Evolutionary conservation across 2,329 filamentous ascomycete species (phyloP), one percentile per base, ranked within the genome.

Genomic region (Phaeoacremonium minimum): DNA sequence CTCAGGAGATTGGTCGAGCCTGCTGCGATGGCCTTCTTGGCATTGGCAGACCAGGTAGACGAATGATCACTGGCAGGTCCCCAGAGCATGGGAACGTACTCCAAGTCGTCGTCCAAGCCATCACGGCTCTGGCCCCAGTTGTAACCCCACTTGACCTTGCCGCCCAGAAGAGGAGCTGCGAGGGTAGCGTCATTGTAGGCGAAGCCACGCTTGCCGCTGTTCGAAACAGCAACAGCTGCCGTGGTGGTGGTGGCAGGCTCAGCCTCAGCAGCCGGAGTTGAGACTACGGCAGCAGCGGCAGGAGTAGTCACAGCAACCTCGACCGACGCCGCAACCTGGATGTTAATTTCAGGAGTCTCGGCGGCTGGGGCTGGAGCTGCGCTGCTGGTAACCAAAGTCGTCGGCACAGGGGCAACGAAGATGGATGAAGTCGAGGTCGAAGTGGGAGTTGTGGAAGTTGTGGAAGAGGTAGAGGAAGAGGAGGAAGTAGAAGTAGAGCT

Each of bases 1-100:
- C 71, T 70, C 52, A 86, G 70, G 37, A 86, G 57, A 48, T 71
- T 66, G 44, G 67, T 73, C 46, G 72, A 62, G 38, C 81, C 82
- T 11, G 55, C 55, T 34, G 57, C 48, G 43, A 85, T 71, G 43
- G 76, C 75, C 13, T 57, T 53, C 36, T 69, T 55, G 31, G 71
- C 78, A 43, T 72, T 68, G 12, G 42, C 31, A 19, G 51, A 47
- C 79, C 81, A 87, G 49, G 51, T 54, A 36, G 48, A 37, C 38
- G 67, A 67, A 56, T 74, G 67, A 11, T 60, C 56, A 8, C 51
- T 38, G 11, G 47, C 46, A 37, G 68, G 56, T 36, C 75, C 71
- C 80, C 77, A 86, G 32, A 86, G 73, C 61, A 78, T 84, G 45
- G 85, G 85, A 36, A 85, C 70, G 63, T 69, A 89, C 51, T 72